Evolutionary conservation across 2,329 filamentous ascomycete species (phyloP), one percentile per base, ranked within the genome.

Genomic region (Pezicula rhizophila): DNA sequence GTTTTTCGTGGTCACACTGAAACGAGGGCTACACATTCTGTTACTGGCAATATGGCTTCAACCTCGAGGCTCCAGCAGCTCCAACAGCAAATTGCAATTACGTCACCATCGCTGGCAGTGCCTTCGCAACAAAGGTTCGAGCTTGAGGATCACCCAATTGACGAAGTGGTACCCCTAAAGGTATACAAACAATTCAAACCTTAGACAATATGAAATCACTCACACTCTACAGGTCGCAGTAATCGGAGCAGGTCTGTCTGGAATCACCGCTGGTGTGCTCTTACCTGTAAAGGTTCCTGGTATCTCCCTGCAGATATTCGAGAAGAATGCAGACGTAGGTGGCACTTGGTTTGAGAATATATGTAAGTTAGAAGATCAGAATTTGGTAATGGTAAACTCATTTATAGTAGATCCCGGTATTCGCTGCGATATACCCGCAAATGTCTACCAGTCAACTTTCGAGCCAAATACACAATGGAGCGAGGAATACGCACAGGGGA

Each of bases 241-340:
- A 0, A 76, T 87, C 28, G 84, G 84, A 1, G 82, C 80, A 8
- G 84, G 83, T 0, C 65, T 87, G 0, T 66, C 79, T 0, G 84
- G 84, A 3, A 74, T 86, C 33, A 75, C 77, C 4, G 79, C 85
- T 1, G 85, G 84, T 0, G 73, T 82, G 7, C 65, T 89, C 8
- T 68, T 90, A 1, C 85, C 84, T 0, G 75, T 70, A 8, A 89
- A 89, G 54, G 78, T 89, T 0, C 85, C 85, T 0, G 75, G 76
- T 0, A 76, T 89, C 42, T 68, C 85, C 40, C 65, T 89, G 50
- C 78, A 74, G 1, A 80, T 87, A 34, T 80, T 79, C 46, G 83
- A 87, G 60, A 87, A 87, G 67, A 87, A 87, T 54, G 60, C 69
- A 0, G 81, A 85, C 45, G 75, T 86, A 60, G 74, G 74, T 26